Base-by-base conservation (phyloP, 805 yeast genomes). In the Isabelozyma pseudorhagii region DNA sequence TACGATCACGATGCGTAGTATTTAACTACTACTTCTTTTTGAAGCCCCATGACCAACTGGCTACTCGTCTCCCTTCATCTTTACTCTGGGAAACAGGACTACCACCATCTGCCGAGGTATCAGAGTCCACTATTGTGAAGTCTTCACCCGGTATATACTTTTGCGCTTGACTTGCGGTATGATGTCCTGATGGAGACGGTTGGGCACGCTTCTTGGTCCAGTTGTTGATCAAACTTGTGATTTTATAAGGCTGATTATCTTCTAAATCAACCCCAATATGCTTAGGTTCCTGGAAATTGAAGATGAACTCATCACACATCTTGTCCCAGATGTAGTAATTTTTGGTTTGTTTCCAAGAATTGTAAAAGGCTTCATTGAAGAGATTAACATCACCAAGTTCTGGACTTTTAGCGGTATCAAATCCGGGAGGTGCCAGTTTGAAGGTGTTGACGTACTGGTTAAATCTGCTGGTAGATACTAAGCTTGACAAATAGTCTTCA, bases 401-500 rank as follows among this genome's bases (percentile, higher is more conserved):
- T 13, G 36, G 27, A 45, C 56, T 56, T 29, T 47, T 50, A 18
- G 56, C 63, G 14, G 52, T 55, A 15, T 56, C 58, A 44, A 74
- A 74, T 0, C 79, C 79, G 0, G 79, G 78, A 0, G 79, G 79
- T n/a, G 60, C 62, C 45, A 57, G 64, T 14, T 57, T 48, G 50
- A 71, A 74, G 45, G 66, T 59, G 5, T 67, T 69, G 9, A 79
- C 56, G 59, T 85, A 89, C 45, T 77, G 82, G 55, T 79, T 79
- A 57, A 84, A 87, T 64, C 96, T 87, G 18, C 81, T 83, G 25
- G 88, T 77, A 0, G 96, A 75, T 21, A 93, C 64, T 54, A 94
- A 64, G 9, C 96, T 89, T 50, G 87, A 78, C 25, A 92, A 67
- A 61, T 94, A 94, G 59, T 92, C 97, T 62, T 94, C 99, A 66